Base-by-base conservation (phyloP, 495 filamentous ascomycete species). In the Penicillium chermesinum region DNA sequence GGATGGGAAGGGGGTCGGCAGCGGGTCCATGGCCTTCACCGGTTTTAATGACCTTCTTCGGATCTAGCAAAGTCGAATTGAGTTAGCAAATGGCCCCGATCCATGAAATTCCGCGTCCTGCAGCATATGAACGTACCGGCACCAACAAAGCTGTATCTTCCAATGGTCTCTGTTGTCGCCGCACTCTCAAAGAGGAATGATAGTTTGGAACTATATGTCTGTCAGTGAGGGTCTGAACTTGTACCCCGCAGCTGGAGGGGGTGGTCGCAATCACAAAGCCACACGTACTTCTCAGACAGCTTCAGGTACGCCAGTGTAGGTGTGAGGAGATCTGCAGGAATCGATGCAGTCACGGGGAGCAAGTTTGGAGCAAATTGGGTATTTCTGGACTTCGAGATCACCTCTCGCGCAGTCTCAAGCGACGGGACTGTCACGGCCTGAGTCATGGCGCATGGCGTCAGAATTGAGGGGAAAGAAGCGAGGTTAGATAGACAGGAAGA, bases 171-270 rank as follows among this genome's bases (percentile, higher is more conserved):
- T 18, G 83, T 82, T 12, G 88, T 94, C 17, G 89, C 88, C 6
- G 90, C 93, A 61, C 88, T 95, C 69, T 98, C 93, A 63, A 95
- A 94, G 30, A 97, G 79, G 63, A 97, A 96, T 27, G 72, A 76
- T 50, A 74, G 56, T 40, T 67, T 68, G 42, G 72, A 76, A 19
- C 72, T 75, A 48, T 42, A 48, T 27, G n/a, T 15, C 15, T 46
- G 9, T 18, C 16, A 21, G 9, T 12, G 40, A 34, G 46, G 25
- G 48, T 41, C 25, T 15, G 20, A 13, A 22, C 35, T 49, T 30
- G 35, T 36, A 25, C 44, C 43, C 44, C 33, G 34, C 41, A n/a
- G n/a, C 15, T 41, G 25, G 46, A 39, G 42, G 42, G 41, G 30
- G 44, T 25, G 15, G 33, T 30, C 34, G 46, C 5, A 49, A 34